These are phyloP conservation scores for Paramecium primaurelia DNA, from an alignment of 73 alveolate genomes.

Conservation along the genomic window DNA sequence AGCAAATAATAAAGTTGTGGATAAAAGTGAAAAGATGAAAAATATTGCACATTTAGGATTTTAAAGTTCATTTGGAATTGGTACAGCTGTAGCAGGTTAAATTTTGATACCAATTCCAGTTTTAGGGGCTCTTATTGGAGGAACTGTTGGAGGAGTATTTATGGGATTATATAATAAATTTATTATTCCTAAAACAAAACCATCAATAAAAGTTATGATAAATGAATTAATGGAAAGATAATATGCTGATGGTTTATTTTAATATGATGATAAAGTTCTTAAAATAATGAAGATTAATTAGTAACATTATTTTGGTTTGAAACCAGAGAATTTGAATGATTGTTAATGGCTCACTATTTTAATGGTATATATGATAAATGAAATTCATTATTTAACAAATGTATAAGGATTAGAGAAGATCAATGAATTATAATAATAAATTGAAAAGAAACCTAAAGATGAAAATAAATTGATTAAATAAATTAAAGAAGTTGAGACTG, in stretches of 20 bases:
- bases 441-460: neutral
- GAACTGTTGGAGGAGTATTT: conserved; percentile 40
- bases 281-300: conserved; percentile 6
- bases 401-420: neutral
- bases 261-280: neutral
- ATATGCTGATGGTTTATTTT: conserved; percentile 3
- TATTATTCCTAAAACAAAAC: conserved; percentile 1
- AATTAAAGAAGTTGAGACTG: neutral
- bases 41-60: conserved; percentile 41
- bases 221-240: neutral
- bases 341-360: neutral
- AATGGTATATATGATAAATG: neutral
- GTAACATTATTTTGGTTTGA: neutral
- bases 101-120: conserved; percentile 29
- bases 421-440: neutral
- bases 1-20: neutral
- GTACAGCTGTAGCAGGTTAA: conserved; percentile 28
- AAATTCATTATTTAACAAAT: conserved; percentile 14
- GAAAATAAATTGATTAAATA: neutral
- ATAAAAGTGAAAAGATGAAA: neutral
- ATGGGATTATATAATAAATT: conserved; percentile 12
- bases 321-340: neutral
- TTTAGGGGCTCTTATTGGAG: conserved; percentile 45
- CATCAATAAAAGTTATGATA: neutral
- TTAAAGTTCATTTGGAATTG: neutral